Percentiles rank a stretch among this genome's conserved stretches.
These are phyloP conservation scores for Candida buenavistaensis DNA, from an alignment of 1,139 yeast genomes.

Conservation along the genomic window DNA sequence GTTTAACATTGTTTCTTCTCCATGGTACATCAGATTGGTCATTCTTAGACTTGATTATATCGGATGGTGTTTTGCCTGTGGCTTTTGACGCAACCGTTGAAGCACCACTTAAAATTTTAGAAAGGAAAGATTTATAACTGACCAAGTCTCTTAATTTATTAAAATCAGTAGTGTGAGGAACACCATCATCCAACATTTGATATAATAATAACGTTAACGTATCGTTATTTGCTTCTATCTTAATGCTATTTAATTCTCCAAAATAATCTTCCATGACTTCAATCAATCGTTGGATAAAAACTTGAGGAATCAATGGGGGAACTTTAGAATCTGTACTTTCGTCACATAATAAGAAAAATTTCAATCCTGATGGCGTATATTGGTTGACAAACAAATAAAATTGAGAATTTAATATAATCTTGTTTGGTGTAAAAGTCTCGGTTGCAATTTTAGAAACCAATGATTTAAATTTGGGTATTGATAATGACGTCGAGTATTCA, in stretches of 20 bases:
- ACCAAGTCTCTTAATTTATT: conserved; percentile 70
- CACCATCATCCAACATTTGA: conserved; percentile 74
- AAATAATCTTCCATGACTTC: conserved; percentile 59
- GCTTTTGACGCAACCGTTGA: conserved; percentile 30
- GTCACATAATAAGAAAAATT: conserved; percentile 14
- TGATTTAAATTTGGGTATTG: conserved; percentile 51
- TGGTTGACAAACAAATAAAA: conserved; percentile 10
- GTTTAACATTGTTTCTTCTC: conserved; percentile 66
- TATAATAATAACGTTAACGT: conserved; percentile 52
- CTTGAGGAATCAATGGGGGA: conserved; percentile 62
- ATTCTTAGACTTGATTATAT: too few species aligned
- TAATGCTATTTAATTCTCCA: conserved; percentile 56
- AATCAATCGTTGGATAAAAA: conserved; percentile 53
- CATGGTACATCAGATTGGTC: conserved; percentile 53
- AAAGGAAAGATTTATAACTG: conserved; percentile 52
- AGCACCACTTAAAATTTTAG: conserved; percentile 37
- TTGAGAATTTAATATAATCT: conserved; percentile 10
- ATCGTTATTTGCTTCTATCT: conserved; percentile 66
- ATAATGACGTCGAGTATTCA: conserved; percentile 53
- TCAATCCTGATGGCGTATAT: conserved; percentile 7
- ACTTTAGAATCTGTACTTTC: conserved; percentile 15
- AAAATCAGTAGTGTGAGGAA: conserved; percentile 70
- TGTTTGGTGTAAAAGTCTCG: conserved; percentile 6
- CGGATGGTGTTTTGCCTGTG: conserved; percentile 10
- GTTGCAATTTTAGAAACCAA: conserved; percentile 23